phyloP scores from a whole-genome alignment of 495 filamentous ascomycete species.

The Emericellopsis terricola region DNA sequence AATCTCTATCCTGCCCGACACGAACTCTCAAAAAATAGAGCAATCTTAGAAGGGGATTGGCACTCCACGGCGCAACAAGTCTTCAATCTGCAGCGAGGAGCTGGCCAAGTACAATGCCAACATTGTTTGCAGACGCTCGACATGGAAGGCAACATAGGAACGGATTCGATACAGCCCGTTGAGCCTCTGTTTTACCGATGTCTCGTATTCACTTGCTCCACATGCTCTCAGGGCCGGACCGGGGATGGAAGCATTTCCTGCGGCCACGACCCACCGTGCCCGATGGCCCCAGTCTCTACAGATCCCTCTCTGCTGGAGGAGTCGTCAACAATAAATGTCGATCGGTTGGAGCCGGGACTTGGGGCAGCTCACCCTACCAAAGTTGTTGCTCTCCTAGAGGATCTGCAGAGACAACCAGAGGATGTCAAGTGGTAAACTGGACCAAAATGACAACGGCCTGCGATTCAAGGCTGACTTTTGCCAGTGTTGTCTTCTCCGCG shows the following conservation, averaged over 20 bases:
- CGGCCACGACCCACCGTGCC: slow-evolving; percentile 10
- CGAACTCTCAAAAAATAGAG: neutral
- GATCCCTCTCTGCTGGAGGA: slow-evolving; percentile 6
- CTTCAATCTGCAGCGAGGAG: slow-evolving; percentile 9
- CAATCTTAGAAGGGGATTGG: slow-evolving; percentile 5
- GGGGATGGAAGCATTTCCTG: slow-evolving; percentile 4
- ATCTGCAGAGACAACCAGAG: slow-evolving; percentile 4
- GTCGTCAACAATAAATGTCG: neutral
- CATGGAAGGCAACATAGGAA: too few species aligned
- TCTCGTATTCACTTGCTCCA: slow-evolving; percentile 7
- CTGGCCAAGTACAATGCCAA: slow-evolving; percentile 3
- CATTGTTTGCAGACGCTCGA: slow-evolving; percentile 2
- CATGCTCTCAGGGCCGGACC: slow-evolving; percentile 5
- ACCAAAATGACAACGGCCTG: neutral
- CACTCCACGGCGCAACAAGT: slow-evolving; percentile 7
- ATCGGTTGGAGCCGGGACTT: neutral
- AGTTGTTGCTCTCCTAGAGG: slow-evolving; percentile 8
- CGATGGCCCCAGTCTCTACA: slow-evolving; percentile 7
- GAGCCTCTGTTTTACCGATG: slow-evolving; percentile 6
- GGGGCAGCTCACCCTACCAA: slow-evolving; percentile 7
- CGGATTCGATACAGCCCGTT: too few species aligned
- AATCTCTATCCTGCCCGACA: slow-evolving; percentile 10
- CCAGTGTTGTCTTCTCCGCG: slow-evolving; percentile 25
- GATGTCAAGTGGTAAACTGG: slow-evolving; percentile 11
- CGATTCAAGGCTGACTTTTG: neutral